phyloP scores from a whole-genome alignment of 2,329 filamentous ascomycete species.

The Aspergillus felis region DNA sequence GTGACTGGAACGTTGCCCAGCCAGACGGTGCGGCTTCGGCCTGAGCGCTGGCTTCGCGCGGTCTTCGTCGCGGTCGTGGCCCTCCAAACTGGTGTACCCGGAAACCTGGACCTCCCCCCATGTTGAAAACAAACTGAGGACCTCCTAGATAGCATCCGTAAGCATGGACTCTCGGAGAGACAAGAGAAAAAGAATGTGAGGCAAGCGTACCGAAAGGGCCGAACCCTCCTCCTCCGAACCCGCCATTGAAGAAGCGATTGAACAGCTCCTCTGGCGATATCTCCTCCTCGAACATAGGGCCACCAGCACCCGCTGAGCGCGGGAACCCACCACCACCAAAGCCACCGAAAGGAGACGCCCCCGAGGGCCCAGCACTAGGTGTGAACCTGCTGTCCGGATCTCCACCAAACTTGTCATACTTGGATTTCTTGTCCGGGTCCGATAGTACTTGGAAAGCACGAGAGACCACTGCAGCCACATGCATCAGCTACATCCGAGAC shows the following conservation, averaged over 20 bases:
- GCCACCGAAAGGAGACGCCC: conserved; percentile 42
- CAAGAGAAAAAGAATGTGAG: background rate
- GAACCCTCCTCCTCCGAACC: conserved; percentile 54
- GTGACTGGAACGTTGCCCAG: conserved; percentile 59
- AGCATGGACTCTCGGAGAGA: conserved; percentile 16
- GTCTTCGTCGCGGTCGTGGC: conserved; percentile 68
- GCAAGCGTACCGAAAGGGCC: conserved; percentile 59
- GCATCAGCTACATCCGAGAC: conserved; percentile 62
- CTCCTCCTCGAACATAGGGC: conserved; percentile 77
- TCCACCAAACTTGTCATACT: conserved; percentile 83
- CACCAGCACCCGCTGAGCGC: conserved; percentile 45
- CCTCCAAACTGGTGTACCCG: conserved; percentile 96
- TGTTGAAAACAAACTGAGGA: conserved; percentile 91
- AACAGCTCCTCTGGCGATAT: conserved; percentile 97
- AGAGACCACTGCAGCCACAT: conserved; percentile 64
- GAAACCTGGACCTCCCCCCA: conserved; percentile 85
- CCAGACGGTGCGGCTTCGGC: conserved; percentile 51
- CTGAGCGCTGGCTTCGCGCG: conserved; percentile 58
- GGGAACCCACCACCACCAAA: conserved; percentile 48
- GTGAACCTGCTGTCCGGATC: conserved; percentile 89
- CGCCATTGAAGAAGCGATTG: conserved; percentile 89
- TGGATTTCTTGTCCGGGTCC: conserved; percentile 86
- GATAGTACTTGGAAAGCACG: conserved; percentile 89
- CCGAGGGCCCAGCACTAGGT: conserved; percentile 41
- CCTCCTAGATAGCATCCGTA: conserved; percentile 46